Percentiles rank a stretch among this genome's conserved stretches.
phyloP scores from a whole-genome alignment of 495 filamentous ascomycete species.

The Rusavskia elegans region DNA sequence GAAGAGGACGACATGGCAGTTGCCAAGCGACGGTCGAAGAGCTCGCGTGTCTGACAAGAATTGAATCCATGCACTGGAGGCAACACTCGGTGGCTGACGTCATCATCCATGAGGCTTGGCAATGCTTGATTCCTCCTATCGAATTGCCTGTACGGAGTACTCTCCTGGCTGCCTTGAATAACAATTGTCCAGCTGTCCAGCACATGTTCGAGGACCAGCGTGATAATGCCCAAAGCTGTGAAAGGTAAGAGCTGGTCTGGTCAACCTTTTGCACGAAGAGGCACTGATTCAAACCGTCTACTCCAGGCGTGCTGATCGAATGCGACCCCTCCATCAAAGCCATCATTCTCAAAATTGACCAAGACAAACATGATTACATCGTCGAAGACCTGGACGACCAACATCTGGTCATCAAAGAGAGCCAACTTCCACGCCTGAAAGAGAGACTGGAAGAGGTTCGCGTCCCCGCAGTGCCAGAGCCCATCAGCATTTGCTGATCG shows the following conservation, averaged over 20 bases:
- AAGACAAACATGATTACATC: slow-evolving; percentile 51
- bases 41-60: no score
- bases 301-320: slow-evolving; percentile 51
- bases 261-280: not conserved
- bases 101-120: no score
- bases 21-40: no score
- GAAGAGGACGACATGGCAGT: no score
- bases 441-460: slow-evolving; percentile 43
- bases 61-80: no score
- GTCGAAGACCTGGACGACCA: slow-evolving; percentile 63
- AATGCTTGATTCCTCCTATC: no score
- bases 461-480: not conserved
- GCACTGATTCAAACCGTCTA: not conserved
- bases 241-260: slow-evolving; percentile 19
- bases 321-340: slow-evolving; percentile 69
- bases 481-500: not conserved
- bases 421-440: slow-evolving; percentile 43
- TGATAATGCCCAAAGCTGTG: slow-evolving; percentile 30
- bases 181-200: not conserved
- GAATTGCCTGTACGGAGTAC: no score
- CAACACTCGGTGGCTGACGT: no score
- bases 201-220: not conserved
- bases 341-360: slow-evolving; percentile 58
- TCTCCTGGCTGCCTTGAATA: no score
- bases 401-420: slow-evolving; percentile 55